Evolutionary conservation across 2,329 filamentous ascomycete species (phyloP), one percentile per base, ranked within the genome.

Genomic region (Epichloe sylvatica): DNA sequence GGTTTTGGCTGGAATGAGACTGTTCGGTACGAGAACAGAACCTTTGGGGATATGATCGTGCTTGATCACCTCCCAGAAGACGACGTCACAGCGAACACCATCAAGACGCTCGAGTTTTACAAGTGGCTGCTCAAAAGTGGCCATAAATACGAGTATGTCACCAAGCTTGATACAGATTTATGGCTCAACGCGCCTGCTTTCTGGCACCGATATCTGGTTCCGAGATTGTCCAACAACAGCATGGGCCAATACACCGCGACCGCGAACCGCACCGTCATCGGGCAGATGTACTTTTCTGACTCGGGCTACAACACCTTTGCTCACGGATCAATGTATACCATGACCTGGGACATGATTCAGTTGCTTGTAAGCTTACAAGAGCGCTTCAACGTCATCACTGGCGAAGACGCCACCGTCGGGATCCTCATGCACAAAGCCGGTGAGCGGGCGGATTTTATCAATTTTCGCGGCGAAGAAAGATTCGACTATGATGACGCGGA

Each of bases 91-190:
- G 61, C 63, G 38, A 64, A 65, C 49, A 64, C 61, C 8, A 53
- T 64, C 51, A 64, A 65, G 55, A 62, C 61, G 4, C 54, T 65
- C 13, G 63, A 64, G 52, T 57, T 65, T 5, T 63, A 60, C 54
- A 59, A 61, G 48, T 62, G 58, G 57, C 58, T 64, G 19, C 51
- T 60, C n/a, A 42, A 49, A 5, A 47, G 52, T 6, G 52, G 55
- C 13, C 46, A 42, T 4, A 50, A 41, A 3, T 65, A 63, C 54
- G 57, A 61, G 37, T 65, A 60, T 40, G 59, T 65, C 15, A 58
- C 62, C 34, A 65, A 65, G 52, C 52, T 65, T 41, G 63, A 65
- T 40, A 63, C 61, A 0, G 63, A 65, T 50, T 46, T 62, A 8
- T 65, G 58, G 55, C 47, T 65, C 48, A 63, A 65, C 40, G 60